These are phyloP conservation scores for Dendrocalamus sinicus DNA, from an alignment of 176 grass and related monocot species.

Conservation along the genomic window DNA sequence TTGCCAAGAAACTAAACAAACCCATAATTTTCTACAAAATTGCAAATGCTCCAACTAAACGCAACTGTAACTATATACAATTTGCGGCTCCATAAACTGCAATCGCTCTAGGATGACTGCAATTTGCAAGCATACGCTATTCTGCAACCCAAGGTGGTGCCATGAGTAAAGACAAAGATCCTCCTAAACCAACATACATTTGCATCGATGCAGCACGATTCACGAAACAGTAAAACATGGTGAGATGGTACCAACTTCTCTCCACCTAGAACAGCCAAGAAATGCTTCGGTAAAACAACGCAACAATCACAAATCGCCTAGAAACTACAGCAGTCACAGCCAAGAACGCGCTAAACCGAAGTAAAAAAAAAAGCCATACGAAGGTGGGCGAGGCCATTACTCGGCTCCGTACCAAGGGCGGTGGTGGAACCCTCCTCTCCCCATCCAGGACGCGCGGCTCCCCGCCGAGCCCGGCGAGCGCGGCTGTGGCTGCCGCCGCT, in stretches of 20 bases:
- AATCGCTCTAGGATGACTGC: too few species aligned
- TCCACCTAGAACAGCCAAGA: slow-evolving; percentile 21
- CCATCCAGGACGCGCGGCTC: slow-evolving; percentile 33
- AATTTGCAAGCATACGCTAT: too few species aligned
- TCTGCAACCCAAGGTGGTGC: neutral
- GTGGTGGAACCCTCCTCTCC: slow-evolving; percentile 51
- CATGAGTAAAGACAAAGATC: neutral
- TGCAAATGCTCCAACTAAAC: neutral
- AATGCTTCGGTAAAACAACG: neutral
- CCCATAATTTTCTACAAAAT: slow-evolving; percentile 1
- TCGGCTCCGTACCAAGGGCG: slow-evolving; percentile 37
- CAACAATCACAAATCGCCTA: neutral
- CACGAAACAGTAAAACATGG: neutral
- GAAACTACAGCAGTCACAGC: neutral
- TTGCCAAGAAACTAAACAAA: slow-evolving; percentile 22
- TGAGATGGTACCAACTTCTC: neutral
- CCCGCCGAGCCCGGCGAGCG: neutral
- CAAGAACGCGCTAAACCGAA: neutral
- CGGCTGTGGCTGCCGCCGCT: neutral
- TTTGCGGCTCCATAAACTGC: too few species aligned
- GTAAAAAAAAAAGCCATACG: slow-evolving; percentile 4
- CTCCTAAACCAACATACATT: slow-evolving; percentile 7
- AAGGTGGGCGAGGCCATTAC: neutral
- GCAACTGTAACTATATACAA: too few species aligned
- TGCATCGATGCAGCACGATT: neutral